phyloP scores from a whole-genome alignment of 2,329 filamentous ascomycete genomes.

The Sporothrix mexicana region DNA sequence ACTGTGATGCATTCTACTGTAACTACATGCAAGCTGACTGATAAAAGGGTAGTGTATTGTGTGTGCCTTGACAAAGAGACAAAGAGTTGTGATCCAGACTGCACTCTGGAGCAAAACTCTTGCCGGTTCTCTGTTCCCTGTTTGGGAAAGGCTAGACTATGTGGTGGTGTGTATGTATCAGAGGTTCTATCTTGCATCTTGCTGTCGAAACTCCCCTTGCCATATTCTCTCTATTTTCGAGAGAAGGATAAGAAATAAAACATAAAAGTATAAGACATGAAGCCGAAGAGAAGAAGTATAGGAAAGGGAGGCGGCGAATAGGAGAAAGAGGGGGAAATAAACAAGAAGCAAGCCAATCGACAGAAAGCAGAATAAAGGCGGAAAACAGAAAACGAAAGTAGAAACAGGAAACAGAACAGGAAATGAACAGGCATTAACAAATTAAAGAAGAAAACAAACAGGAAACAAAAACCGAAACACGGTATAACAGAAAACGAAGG shows the following conservation, averaged over 20 bases:
- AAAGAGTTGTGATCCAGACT: constrained; percentile 22
- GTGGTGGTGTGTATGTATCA: constrained; percentile 10
- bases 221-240: neutral
- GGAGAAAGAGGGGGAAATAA: neutral
- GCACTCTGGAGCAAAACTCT: constrained; percentile 28
- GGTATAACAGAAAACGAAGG: constrained; percentile 5
- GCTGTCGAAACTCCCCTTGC: neutral
- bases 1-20: neutral
- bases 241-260: neutral
- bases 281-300: neutral
- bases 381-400: constrained; percentile 2
- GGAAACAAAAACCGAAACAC: neutral
- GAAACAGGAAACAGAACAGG: neutral
- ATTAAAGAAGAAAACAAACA: constrained; percentile 11
- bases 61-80: neutral
- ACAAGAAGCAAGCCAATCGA: neutral
- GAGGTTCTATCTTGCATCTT: constrained; percentile 11
- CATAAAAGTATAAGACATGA: constrained; percentile 21
- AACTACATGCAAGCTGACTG: neutral
- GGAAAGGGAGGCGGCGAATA: neutral
- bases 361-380: constrained; percentile 1
- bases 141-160: neutral
- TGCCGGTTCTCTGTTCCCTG: neutral
- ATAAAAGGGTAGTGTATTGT: neutral
- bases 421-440: neutral